phyloP scores from a whole-genome alignment of 2,329 filamentous ascomycete genomes.

The Trichoderma koningii region DNA sequence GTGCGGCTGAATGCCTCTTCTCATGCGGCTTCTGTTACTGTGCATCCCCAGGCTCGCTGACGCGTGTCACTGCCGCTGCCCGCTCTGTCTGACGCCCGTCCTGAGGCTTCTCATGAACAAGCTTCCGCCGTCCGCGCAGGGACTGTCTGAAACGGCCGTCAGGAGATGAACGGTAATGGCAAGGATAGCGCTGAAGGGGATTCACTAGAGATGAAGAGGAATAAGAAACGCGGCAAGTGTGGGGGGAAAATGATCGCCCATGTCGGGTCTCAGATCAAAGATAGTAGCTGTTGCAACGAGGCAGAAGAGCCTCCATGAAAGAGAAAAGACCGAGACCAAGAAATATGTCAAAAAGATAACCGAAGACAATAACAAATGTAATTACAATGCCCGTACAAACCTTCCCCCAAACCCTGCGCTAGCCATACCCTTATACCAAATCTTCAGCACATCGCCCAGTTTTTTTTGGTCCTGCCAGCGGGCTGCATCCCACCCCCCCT shows the following conservation, averaged over 20 bases:
- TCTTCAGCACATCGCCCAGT: background rate
- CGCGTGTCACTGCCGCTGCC: too few species aligned
- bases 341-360: constrained; percentile 9
- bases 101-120: background rate
- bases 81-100: too few species aligned
- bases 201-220: background rate
- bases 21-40: background rate
- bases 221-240: background rate
- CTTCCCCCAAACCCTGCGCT: background rate
- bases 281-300: background rate
- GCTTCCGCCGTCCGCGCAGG: background rate
- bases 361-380: background rate
- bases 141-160: background rate
- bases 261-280: background rate
- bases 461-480: background rate
- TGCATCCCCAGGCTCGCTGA: background rate
- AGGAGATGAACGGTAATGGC: background rate
- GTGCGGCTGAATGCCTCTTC: constrained; percentile 7
- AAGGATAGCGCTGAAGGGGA: background rate
- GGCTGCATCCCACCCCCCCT: background rate
- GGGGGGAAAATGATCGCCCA: background rate
- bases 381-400: background rate
- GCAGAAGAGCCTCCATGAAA: background rate
- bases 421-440: background rate
- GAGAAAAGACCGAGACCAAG: background rate